These are phyloP conservation scores for Anthoceros angustus DNA, from an alignment of 225 moss, liverwort and hornwort genomes.

Conservation along the genomic window DNA sequence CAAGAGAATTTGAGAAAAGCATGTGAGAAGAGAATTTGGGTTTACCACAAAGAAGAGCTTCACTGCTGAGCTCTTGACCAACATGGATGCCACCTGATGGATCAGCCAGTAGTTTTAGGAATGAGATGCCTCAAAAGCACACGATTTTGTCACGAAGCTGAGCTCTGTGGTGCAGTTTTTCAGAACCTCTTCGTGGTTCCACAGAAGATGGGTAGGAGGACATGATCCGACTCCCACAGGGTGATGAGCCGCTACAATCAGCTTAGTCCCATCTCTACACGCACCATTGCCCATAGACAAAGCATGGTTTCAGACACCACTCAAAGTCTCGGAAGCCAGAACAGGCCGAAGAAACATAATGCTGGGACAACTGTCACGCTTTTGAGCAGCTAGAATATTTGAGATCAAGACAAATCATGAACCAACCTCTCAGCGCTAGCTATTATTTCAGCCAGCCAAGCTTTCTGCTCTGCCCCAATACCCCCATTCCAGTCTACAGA, in stretches of 20 bases:
- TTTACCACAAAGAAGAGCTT: slow-evolving; percentile 30
- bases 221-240: slow-evolving; percentile 31
- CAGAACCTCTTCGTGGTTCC: slow-evolving; percentile 37
- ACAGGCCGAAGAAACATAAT: no score
- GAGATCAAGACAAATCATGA: neutral
- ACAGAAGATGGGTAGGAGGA: slow-evolving; percentile 35
- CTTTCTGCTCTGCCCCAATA: slow-evolving; percentile 28
- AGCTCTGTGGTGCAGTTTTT: neutral
- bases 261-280: slow-evolving; percentile 23
- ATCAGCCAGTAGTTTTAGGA: neutral
- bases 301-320: neutral
- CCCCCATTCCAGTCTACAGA: slow-evolving; percentile 38
- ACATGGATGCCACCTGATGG: slow-evolving; percentile 19
- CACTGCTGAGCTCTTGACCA: slow-evolving; percentile 21
- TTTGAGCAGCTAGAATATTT: no score
- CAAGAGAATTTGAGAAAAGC: no score
- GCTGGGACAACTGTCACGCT: no score
- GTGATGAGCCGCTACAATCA: slow-evolving; percentile 47
- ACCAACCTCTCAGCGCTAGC: slow-evolving; percentile 23
- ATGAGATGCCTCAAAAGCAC: neutral
- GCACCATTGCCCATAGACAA: neutral
- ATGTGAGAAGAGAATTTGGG: neutral
- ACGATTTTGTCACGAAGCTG: neutral
- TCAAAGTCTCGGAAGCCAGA: neutral
- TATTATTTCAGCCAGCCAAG: slow-evolving; percentile 33